Evolutionary conservation across 306 rosid genomes (phyloP).

Genomic region (Cotoneaster glaucophyllus): DNA sequence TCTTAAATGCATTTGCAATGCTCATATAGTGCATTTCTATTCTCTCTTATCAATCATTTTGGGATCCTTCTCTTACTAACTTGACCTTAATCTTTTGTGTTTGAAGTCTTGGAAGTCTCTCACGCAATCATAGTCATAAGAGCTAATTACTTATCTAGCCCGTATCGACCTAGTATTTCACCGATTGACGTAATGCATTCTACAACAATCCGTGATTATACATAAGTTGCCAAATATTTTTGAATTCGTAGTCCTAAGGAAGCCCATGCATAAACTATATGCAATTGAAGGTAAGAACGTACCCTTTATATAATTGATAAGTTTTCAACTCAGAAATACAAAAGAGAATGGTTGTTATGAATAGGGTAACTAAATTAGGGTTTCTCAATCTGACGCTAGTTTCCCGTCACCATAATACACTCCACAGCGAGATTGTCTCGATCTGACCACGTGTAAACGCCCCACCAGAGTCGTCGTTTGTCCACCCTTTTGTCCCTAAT

Average conservation of each 20-base stretch:
- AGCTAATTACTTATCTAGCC: neutral
- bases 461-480: slow-evolving; percentile 11
- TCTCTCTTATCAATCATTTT: neutral
- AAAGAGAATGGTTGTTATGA: neutral
- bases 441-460: slow-evolving; percentile 13
- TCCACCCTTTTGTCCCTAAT: neutral
- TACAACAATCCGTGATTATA: no score
- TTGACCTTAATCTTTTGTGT: neutral
- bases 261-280: no score
- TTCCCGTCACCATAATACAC: neutral
- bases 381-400: neutral
- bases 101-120: no score
- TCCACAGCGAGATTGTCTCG: neutral
- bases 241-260: no score
- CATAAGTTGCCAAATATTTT: no score
- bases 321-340: neutral
- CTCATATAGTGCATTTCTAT: neutral
- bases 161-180: neutral
- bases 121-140: neutral
- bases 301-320: neutral
- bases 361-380: neutral
- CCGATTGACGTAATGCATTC: neutral
- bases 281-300: neutral
- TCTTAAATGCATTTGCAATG: neutral
- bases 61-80: no score